These are phyloP conservation scores for Nemania sp. DNA, from an alignment of 2,329 filamentous ascomycete species.

Conservation along the genomic window DNA sequence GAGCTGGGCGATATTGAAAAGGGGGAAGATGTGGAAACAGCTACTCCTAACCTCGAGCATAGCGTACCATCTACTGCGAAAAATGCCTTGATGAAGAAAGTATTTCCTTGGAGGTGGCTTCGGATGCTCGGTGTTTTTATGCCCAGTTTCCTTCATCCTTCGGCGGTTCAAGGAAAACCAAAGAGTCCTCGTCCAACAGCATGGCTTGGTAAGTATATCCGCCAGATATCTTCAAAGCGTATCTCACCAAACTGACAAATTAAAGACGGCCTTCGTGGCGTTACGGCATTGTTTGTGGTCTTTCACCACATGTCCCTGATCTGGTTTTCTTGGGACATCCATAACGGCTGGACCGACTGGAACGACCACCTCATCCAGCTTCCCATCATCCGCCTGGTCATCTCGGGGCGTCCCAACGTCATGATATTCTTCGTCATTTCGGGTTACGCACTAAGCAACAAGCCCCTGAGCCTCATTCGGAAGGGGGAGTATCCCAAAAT, in stretches of 20 bases:
- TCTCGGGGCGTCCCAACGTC: conserved; percentile 55
- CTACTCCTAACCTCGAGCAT: conserved; percentile 3
- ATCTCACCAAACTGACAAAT: conserved; percentile 10
- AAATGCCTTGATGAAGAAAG: background rate
- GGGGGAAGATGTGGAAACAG: conserved; percentile 24
- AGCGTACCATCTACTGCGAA: background rate
- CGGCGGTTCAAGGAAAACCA: background rate
- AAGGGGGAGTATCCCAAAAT: conserved; percentile 40
- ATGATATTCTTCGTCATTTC: conserved; percentile 58
- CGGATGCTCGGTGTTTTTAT: conserved; percentile 35
- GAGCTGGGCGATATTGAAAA: conserved; percentile 27
- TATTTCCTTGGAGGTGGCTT: background rate
- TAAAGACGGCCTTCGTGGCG: conserved; percentile 64
- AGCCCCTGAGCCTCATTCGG: conserved; percentile 50
- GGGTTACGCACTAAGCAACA: conserved; percentile 55
- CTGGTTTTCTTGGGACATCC: conserved; percentile 49
- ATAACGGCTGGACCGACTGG: conserved; percentile 45
- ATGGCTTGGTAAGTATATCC: conserved; percentile 45
- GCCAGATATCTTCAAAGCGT: background rate
- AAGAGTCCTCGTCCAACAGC: conserved; percentile 43
- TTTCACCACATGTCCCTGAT: conserved; percentile 57
- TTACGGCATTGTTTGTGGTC: conserved; percentile 68
- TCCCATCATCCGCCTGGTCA: conserved; percentile 53
- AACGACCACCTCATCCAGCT: conserved; percentile 49
- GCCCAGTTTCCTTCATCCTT: conserved; percentile 40